Evolutionary conservation across 139 green algal species (phyloP).

Genomic region (Coelastrella sp.): DNA sequence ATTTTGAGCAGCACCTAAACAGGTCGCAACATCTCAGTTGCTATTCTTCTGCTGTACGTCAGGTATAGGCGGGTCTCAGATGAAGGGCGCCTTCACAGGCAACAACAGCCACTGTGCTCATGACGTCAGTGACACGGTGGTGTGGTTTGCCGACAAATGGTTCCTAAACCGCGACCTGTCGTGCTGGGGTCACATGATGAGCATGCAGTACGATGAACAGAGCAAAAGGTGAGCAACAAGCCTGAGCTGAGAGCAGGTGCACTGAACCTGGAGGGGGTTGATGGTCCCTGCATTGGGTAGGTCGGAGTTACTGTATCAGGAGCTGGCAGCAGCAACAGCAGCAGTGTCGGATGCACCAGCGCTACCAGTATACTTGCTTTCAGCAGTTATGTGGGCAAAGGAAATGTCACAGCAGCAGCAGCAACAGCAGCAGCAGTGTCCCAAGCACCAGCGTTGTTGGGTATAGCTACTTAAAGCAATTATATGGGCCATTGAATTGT

Average conservation of each 20-base stretch:
- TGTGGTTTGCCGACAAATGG: conserved; percentile 16
- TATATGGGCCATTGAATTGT: too few relatives aligned
- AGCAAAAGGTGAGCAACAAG: neutral
- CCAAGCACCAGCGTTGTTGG: too few relatives aligned
- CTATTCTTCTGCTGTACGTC: neutral
- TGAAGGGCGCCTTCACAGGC: neutral
- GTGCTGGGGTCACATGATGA: conserved; percentile 5
- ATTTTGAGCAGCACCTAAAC: too few relatives aligned
- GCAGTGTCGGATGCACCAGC: neutral
- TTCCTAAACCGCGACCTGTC: neutral
- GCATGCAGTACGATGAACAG: neutral
- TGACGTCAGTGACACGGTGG: neutral
- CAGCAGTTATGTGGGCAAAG: too few relatives aligned
- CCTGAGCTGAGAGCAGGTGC: neutral
- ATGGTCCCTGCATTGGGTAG: neutral
- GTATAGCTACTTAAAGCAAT: too few relatives aligned
- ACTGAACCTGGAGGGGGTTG: neutral
- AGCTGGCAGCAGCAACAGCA: neutral
- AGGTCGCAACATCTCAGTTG: too few relatives aligned
- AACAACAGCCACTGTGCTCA: neutral
- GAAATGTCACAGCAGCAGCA: too few relatives aligned
- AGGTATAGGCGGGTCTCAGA: conserved; percentile 3
- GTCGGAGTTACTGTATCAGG: neutral
- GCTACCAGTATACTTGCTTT: too few relatives aligned
- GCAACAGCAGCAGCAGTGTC: too few relatives aligned